Evolutionary conservation across 352 stramenopile genomes (phyloP).

Genomic region (Phytophthora podocarpi): DNA sequence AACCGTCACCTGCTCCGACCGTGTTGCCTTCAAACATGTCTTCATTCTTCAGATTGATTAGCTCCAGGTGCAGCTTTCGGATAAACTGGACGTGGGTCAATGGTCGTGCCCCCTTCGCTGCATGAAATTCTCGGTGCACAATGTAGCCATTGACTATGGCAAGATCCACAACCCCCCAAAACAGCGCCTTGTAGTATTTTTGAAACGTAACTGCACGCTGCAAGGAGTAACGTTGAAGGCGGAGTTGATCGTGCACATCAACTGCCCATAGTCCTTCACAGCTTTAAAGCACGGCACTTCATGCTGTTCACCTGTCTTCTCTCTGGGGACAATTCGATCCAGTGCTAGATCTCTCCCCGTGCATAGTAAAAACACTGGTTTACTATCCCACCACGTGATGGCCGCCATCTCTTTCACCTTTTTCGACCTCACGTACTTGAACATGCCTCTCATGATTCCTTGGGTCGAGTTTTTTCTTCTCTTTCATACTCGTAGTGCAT

Average conservation of each 20-base stretch:
- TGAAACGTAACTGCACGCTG: background rate
- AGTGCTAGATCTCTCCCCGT: background rate
- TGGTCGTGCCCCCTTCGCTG: background rate
- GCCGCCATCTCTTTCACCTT: background rate
- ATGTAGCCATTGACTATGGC: conserved; percentile 9
- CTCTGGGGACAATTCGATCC: background rate
- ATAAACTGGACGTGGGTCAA: conserved; percentile 1
- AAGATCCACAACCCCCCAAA: conserved; percentile 1
- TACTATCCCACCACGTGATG: conserved; percentile 1
- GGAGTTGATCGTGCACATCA: conserved; percentile 6
- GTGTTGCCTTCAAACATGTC: conserved; percentile 8
- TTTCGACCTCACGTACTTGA: too few species aligned
- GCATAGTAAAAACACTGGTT: background rate
- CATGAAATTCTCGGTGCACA: background rate
- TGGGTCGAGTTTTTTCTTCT: background rate
- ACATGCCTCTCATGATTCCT: background rate
- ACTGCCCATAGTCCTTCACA: conserved; percentile 3
- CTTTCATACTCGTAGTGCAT: background rate
- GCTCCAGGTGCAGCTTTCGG: background rate
- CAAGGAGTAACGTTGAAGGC: conserved; percentile 1
- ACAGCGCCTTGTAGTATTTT: conserved; percentile 11
- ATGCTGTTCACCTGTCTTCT: background rate
- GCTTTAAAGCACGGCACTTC: background rate
- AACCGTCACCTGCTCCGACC: background rate
- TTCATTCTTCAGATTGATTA: background rate